Evolutionary conservation across 495 filamentous ascomycete genomes (phyloP).

Genomic region (Daldinia childiae): DNA sequence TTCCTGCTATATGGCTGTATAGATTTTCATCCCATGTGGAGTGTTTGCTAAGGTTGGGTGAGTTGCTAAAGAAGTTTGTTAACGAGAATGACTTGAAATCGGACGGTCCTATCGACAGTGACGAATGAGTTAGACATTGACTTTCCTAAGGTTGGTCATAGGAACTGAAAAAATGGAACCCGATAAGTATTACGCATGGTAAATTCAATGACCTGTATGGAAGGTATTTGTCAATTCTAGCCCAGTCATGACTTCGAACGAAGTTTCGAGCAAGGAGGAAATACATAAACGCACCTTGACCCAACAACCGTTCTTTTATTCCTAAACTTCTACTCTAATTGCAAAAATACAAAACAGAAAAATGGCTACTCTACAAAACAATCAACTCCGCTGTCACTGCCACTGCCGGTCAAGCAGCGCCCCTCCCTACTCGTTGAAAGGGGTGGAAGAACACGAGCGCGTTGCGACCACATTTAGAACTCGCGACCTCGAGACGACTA

Average conservation of each 20-base stretch:
- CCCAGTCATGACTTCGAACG: neutral
- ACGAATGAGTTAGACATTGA: neutral
- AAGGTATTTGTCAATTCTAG: neutral
- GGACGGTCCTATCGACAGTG: neutral
- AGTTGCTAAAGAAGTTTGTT: neutral
- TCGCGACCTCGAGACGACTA: slow-evolving; percentile 9
- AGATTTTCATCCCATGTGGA: neutral
- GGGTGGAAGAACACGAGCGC: neutral
- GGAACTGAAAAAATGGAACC: neutral
- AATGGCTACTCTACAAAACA: neutral
- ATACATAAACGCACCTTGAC: neutral
- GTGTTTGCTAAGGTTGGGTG: slow-evolving; percentile 13
- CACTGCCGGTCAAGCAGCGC: neutral
- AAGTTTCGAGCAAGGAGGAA: neutral
- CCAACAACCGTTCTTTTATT: neutral
- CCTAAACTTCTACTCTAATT: neutral
- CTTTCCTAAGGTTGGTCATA: neutral
- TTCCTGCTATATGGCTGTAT: neutral
- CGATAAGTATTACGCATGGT: neutral
- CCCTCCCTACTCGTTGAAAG: neutral
- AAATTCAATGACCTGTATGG: neutral
- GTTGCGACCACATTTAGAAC: neutral
- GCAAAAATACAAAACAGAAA: neutral
- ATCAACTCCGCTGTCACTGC: neutral
- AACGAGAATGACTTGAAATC: neutral